Percentiles rank a stretch among this genome's conserved stretches.
Evolutionary conservation across 2,329 filamentous ascomycete species (phyloP).

Genomic region (Thielaviopsis punctulata): DNA sequence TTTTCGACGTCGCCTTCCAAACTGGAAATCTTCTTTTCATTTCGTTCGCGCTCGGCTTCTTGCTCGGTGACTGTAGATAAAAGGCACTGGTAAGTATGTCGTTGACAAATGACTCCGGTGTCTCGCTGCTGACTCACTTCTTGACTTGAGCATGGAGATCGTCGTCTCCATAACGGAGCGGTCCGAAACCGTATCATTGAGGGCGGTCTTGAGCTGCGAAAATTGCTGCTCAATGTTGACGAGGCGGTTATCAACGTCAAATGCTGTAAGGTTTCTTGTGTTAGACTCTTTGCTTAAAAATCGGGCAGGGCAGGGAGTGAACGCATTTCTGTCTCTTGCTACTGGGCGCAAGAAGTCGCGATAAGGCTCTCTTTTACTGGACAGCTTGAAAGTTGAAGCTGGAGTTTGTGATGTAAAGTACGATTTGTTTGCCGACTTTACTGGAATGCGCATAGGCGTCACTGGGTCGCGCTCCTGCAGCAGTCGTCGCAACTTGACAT

Average conservation of each 20-base stretch:
- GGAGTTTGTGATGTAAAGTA: background rate
- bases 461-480: background rate
- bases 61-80: constrained; percentile 27
- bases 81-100: constrained; percentile 11
- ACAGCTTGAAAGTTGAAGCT: background rate
- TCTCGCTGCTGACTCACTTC: constrained; percentile 37
- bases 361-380: background rate
- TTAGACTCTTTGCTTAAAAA: constrained; percentile 60
- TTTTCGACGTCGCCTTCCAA: constrained; percentile 29
- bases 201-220: constrained; percentile 50
- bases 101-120: no score
- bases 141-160: constrained; percentile 54
- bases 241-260: constrained; percentile 64
- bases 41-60: constrained; percentile 28
- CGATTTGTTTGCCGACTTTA: background rate
- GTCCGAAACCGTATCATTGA: constrained; percentile 51
- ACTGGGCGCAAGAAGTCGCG: constrained; percentile 13
- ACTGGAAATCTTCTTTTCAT: constrained; percentile 43
- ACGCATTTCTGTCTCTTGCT: constrained; percentile 10
- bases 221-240: constrained; percentile 63
- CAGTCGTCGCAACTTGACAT: background rate
- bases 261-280: constrained; percentile 45
- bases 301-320: constrained; percentile 13
- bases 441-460: background rate
- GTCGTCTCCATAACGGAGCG: constrained; percentile 56